These are phyloP conservation scores for Penicillium flavigenum DNA, from an alignment of 495 filamentous ascomycete genomes.

Conservation along the genomic window DNA sequence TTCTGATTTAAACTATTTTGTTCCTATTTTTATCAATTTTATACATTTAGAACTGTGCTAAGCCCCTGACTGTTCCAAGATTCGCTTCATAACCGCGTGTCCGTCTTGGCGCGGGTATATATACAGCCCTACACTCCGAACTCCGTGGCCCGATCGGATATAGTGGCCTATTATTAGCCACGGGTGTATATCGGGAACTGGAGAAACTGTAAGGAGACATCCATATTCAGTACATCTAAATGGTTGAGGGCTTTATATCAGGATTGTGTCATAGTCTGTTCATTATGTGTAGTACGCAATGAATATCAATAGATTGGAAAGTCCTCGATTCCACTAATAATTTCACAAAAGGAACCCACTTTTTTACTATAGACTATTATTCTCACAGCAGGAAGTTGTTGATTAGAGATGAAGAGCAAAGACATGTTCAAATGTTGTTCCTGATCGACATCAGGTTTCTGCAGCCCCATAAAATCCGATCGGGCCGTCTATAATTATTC, in stretches of 20 bases:
- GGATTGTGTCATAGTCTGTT: background rate
- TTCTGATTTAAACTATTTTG: background rate
- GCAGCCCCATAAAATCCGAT: constrained; percentile 1
- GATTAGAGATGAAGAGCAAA: constrained; percentile 25
- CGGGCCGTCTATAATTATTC: constrained; percentile 1
- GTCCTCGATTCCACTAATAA: no score
- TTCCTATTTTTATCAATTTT: background rate
- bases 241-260: background rate
- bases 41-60: background rate
- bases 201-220: background rate
- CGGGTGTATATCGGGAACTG: background rate
- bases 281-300: background rate
- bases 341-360: background rate
- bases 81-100: background rate
- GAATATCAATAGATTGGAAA: no score
- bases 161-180: background rate
- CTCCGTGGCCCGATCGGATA: background rate
- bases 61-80: background rate
- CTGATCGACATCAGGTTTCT: background rate
- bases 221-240: background rate
- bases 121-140: background rate
- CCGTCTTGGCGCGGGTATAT: background rate
- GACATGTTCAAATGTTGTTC: background rate
- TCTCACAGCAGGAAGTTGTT: background rate
- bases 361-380: background rate